Percentiles rank a stretch among this genome's conserved stretches.
These are phyloP conservation scores for Hexamita inflata DNA, from an alignment of 208 protist genomes.

Conservation along the genomic window DNA sequence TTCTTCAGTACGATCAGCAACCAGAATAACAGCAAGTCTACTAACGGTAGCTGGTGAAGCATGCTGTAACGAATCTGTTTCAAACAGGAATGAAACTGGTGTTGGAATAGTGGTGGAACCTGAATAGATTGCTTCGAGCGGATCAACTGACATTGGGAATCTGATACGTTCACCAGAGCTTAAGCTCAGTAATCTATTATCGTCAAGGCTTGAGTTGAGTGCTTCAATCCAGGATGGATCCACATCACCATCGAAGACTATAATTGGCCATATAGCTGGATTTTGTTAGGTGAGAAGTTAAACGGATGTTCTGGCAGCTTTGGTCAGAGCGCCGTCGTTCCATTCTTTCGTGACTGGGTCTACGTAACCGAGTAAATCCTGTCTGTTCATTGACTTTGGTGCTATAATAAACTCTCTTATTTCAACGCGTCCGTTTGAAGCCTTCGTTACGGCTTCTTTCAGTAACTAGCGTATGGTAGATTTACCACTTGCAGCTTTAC, in stretches of 20 bases:
- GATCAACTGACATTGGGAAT: constrained; percentile 41
- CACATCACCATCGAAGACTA: constrained; percentile 92
- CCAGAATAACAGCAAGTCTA: constrained; percentile 18
- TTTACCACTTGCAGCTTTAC: background rate
- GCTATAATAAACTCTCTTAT: constrained; percentile 59
- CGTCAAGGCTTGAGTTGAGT: constrained; percentile 95
- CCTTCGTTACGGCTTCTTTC: background rate
- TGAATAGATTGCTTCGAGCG: background rate
- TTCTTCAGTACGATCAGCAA: background rate
- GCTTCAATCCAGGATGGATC: constrained; percentile 96
- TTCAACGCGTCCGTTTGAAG: background rate
- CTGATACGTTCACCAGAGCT: constrained; percentile 88
- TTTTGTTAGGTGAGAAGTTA: background rate
- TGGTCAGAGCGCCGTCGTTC: constrained; percentile 95
- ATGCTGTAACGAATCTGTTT: constrained; percentile 31
- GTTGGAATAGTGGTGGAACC: background rate
- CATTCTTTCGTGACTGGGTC: constrained; percentile 93
- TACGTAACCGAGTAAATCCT: constrained; percentile 85
- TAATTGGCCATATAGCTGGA: constrained; percentile 52
- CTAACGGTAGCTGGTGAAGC: constrained; percentile 39
- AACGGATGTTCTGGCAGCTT: constrained; percentile 79
- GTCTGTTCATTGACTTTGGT: constrained; percentile 91
- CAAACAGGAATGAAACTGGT: constrained; percentile 36
- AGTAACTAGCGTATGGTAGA: background rate
- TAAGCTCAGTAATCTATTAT: constrained; percentile 86